Evolutionary conservation across 805 yeast genomes (phyloP), one percentile per base, ranked within the genome.

Genomic region (Myxozyma mucilagina): DNA sequence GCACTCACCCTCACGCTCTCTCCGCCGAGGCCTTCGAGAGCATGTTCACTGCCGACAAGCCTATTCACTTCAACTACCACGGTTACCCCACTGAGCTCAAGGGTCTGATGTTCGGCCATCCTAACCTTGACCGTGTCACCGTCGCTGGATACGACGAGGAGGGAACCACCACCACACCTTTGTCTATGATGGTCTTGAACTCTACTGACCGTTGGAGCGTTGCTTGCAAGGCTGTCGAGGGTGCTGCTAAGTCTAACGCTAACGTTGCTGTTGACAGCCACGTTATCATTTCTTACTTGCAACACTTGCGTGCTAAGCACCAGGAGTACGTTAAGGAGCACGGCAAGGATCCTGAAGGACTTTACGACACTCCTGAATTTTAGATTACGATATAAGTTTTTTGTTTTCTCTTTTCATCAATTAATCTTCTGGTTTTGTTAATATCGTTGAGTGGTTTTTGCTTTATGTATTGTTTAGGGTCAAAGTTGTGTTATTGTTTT

Each of bases 151-250:
- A 65, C 63, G 58, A 53, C 38, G 68, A 65, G 57, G 67, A 65
- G 45, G 68, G 68, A 24, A 65, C 67, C 14, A 65, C 67, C 16
- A 63, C 67, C 34, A 65, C 68, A 3, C 67, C 68, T 29, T 39
- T 65, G 41, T 53, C 61, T 20, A 63, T 65, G 67, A 63, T 63
- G 68, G 64, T 65, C 18, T 53, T 53, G 41, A 65, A 65, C 58
- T 36, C 47, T 24, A 60, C 64, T 9, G 67, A 66, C 36, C 53
- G 68, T 7, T 65, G 61, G 62, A 39, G 59, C 35, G 67, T 63
- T 14, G 68, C 65, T 2, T 42, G 53, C 42, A 35, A 50, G 35
- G 68, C 68, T 16, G 43, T 65, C 18, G 56, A 35, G 14, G 64
- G 62, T 14, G 66, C 64, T 4, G 62, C 66, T 3, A 39, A 39